A percentile compares a stretch with the other conserved stretches of the same genome.
Conservation (phyloP, 345 rosid genomes). For the Citrus mangshanensis region DNA sequence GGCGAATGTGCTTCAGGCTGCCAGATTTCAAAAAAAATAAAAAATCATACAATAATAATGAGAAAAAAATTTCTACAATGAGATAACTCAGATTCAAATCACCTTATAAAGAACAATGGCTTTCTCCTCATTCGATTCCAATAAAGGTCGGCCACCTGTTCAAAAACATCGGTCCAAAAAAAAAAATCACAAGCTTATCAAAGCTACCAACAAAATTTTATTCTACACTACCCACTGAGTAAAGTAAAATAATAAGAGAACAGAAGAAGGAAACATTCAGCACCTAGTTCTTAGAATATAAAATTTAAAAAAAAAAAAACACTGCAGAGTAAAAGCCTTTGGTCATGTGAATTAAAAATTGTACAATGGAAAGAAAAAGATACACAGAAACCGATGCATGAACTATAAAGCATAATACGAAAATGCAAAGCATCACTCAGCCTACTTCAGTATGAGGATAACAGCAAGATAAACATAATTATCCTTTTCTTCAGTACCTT, state of each 20-base stretch:
- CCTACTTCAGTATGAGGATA: background rate
- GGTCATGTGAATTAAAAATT: background rate
- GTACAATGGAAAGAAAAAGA: background rate
- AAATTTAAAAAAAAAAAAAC: background rate
- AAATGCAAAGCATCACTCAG: background rate
- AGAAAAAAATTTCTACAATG: background rate
- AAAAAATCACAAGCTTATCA: constrained; percentile 8
- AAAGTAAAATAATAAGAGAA: background rate
- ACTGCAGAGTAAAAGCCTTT: background rate
- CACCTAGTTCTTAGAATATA: constrained; percentile 10
- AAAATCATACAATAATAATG: constrained; percentile 1
- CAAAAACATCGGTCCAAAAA: constrained; percentile 13
- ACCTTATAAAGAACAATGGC: constrained; percentile 91
- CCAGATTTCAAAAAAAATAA: constrained; percentile 21
- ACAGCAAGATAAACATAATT: background rate
- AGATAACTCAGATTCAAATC: constrained; percentile 13
- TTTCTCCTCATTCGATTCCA: constrained; percentile 63
- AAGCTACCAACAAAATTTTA: background rate
- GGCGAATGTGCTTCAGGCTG: constrained; percentile 68
- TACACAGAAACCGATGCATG: background rate
- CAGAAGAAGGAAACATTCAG: background rate
- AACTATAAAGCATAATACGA: background rate
- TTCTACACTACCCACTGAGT: background rate
- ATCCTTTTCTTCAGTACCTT: constrained; percentile 48
- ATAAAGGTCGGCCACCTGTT: constrained; percentile 48